Evolutionary conservation across 768 basidiomycete species (phyloP).

Genomic region (Glaciozyma martinii): DNA sequence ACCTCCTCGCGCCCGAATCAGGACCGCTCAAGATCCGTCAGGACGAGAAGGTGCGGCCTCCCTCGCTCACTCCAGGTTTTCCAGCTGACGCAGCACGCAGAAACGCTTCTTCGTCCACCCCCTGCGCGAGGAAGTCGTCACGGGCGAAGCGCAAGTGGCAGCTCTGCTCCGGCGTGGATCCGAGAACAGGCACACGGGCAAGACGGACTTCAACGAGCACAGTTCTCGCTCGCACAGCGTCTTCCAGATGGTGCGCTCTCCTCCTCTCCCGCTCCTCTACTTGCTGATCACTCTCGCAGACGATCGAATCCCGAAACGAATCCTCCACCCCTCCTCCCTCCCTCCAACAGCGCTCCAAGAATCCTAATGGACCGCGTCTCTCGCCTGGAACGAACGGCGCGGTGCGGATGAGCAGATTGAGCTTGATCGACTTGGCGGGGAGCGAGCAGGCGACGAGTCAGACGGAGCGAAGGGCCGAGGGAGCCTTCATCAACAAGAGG

Average conservation of each 20-base stretch:
- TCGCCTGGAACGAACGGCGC: conserved; percentile 19
- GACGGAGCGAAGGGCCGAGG: conserved; percentile 86
- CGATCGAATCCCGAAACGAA: conserved; percentile 33
- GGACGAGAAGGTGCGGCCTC: conserved; percentile 24
- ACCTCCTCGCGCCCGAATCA: conserved; percentile 54
- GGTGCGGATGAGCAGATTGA: conserved; percentile 45
- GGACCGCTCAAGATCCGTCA: conserved; percentile 31
- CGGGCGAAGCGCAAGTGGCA: conserved; percentile 73
- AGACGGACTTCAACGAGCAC: conserved; percentile 95
- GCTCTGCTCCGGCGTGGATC: conserved; percentile 80
- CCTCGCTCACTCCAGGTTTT: background rate
- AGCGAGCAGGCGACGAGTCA: conserved; percentile 95
- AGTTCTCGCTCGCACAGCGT: conserved; percentile 91
- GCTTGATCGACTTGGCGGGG: conserved; percentile 89
- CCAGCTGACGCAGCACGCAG: background rate
- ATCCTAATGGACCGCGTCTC: conserved; percentile 17
- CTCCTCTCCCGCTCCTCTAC: no score
- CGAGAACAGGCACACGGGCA: conserved; percentile 77
- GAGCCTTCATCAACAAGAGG: conserved; percentile 85
- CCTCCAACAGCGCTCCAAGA: background rate
- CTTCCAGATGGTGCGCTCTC: conserved; percentile 63
- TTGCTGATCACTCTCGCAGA: conserved; percentile 5
- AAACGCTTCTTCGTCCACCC: conserved; percentile 51
- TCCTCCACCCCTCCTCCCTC: background rate
- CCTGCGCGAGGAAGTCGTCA: conserved; percentile 86